Percentiles rank a stretch among this genome's conserved stretches.
Conservation (phyloP, 2,329 filamentous ascomycete species). For the Botrytis deweyae region DNA sequence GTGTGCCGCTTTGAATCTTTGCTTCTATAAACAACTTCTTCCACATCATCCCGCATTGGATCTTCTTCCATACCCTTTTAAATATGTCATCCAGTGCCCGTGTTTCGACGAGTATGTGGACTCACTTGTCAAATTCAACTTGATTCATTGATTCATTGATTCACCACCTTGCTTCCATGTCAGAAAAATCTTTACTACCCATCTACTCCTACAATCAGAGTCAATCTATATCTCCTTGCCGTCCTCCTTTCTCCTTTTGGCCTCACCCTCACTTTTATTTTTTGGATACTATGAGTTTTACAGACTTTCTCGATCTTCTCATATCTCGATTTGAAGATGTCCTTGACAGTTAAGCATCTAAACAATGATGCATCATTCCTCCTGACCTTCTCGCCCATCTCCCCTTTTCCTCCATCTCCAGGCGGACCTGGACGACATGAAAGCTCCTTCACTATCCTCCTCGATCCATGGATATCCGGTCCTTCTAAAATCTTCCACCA, state of each 20-base stretch:
- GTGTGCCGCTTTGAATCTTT: neutral
- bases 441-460: slow-evolving; percentile 62
- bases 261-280: neutral
- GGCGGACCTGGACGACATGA: slow-evolving; percentile 39
- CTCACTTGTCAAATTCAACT: neutral
- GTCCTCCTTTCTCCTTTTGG: neutral
- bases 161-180: slow-evolving; percentile 12
- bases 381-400: slow-evolving; percentile 52
- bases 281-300: slow-evolving; percentile 25
- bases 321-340: slow-evolving; percentile 47
- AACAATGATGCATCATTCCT: slow-evolving; percentile 66
- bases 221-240: neutral
- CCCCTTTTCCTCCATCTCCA: slow-evolving; percentile 41
- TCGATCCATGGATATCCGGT: slow-evolving; percentile 70
- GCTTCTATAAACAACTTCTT: neutral
- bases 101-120: slow-evolving; percentile 3
- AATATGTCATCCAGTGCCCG: neutral
- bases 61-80: neutral
- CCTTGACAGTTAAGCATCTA: slow-evolving; percentile 61
- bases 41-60: slow-evolving; percentile 9
- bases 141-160: slow-evolving; percentile 12
- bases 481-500: slow-evolving; percentile 59
- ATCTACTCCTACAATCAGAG: neutral
- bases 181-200: slow-evolving; percentile 16
- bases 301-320: slow-evolving; percentile 22